Percentiles rank a stretch among this genome's conserved stretches.
Conservation (phyloP, 1,284 basidiomycete genomes). For the Microbotryum lychnidis-dioicae region DNA sequence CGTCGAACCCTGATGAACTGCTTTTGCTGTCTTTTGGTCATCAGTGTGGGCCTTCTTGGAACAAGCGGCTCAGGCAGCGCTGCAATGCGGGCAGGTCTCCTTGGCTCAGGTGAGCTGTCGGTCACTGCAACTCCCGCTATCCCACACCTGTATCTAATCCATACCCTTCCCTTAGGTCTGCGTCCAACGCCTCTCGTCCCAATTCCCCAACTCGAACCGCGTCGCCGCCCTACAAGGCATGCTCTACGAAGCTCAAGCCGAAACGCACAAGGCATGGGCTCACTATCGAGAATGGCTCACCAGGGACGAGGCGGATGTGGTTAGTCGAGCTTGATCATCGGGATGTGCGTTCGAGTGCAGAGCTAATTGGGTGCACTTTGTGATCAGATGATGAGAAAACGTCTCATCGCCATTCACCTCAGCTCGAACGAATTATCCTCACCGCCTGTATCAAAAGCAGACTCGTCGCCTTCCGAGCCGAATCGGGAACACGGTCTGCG, state of each 20-base stretch:
- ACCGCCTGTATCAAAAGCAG: conserved; percentile 2
- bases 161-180: conserved; percentile 48
- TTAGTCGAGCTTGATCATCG: conserved; percentile 44
- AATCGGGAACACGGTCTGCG: conserved; percentile 53
- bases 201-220: conserved; percentile 75
- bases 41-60: conserved; percentile 70
- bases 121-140: too few species aligned
- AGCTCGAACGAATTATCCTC: conserved; percentile 1
- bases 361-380: background rate
- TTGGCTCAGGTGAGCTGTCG: conserved; percentile 60
- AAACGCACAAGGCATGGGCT: conserved; percentile 47
- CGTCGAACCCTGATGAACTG: too few species aligned
- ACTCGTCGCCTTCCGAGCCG: conserved; percentile 19
- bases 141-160: too few species aligned
- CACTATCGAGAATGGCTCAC: conserved; percentile 63
- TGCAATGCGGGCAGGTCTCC: conserved; percentile 69
- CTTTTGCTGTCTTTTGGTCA: background rate
- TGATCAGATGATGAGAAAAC: conserved; percentile 57
- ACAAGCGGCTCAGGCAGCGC: conserved; percentile 74
- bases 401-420: conserved; percentile 16
- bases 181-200: conserved; percentile 55
- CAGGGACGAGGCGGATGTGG: conserved; percentile 65
- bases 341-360: too few species aligned
- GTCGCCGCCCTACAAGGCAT: conserved; percentile 78
- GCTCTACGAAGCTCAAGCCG: conserved; percentile 64